Evolutionary conservation across 2,329 filamentous ascomycete species (phyloP), one percentile per base, ranked within the genome.

Genomic region (Monosporascus sp.): DNA sequence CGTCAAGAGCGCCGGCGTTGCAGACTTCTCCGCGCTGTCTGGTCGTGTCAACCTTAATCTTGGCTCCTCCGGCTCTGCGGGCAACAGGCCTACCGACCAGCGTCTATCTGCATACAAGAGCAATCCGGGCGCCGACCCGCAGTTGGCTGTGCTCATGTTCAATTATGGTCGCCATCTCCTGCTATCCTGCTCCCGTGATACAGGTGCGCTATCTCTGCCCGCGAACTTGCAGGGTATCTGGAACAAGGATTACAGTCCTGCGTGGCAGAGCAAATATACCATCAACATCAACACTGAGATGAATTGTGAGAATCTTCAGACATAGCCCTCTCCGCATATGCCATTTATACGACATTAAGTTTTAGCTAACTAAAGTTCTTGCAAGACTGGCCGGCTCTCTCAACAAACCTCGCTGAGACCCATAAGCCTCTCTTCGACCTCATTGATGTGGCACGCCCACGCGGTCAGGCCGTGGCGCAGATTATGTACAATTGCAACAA

Each of bases 351-450:
- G 24, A 26, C 24, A 26, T 26, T 26, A 6, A 26, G 24, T 26
- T 26, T 26, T 26, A 6, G 24, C 24, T 26, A 26, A 26, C 24
- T 4, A 26, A 26, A 26, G 24, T 26, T 26, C 24, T 6, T 26
- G 24, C 24, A 26, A 26, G 24, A 59, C 45, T 60, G 57, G 58
- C 67, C 66, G 0, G 64, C 63, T 1, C 62, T 65, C 5, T 52
- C 63, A 3, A 67, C 65, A 4, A 68, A 67, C 5, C 57, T 73
- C 0, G 49, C 61, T 4, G 73, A 77, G 43, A 72, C 68, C 3
- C 70, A 75, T 18, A 51, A 65, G 2, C 74, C 76, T 0, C 52
- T 80, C 0, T 73, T 78, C 37, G 58, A 60, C 28, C 43, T 60
- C 5, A 52, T 60, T 37, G 49, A 48, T n/a, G 48, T 56, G 22